Evolutionary conservation across 75 land plant species (phyloP).

Genomic region (Pseudotsuga menziesii): DNA sequence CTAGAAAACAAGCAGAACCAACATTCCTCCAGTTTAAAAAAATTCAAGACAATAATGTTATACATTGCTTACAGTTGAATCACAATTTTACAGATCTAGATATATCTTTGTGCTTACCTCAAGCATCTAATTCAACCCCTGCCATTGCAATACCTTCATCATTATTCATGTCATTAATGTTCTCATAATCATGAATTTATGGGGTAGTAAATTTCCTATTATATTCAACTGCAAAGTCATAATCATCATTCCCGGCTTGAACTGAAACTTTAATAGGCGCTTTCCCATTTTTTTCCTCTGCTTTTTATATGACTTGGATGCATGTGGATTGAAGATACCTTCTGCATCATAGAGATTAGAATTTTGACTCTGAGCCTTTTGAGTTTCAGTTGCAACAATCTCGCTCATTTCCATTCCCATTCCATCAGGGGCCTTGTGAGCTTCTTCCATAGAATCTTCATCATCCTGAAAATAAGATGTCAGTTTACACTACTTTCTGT

Average conservation of each 20-base stretch:
- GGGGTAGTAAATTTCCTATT: constrained; percentile 16
- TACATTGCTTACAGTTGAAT: too few relatives aligned
- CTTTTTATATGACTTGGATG: constrained; percentile 62
- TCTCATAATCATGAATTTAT: constrained; percentile 9
- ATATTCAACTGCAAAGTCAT: constrained; percentile 82
- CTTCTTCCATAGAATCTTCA: constrained; percentile 18
- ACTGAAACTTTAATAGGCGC: background rate
- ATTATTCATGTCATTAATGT: constrained; percentile 2
- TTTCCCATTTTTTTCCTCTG: constrained; percentile 57
- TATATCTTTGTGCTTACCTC: too few relatives aligned
- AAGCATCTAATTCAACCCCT: constrained; percentile 35
- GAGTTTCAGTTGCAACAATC: constrained; percentile 15
- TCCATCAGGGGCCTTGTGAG: constrained; percentile 14
- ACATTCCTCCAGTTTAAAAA: too few relatives aligned
- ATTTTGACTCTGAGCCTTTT: constrained; percentile 38
- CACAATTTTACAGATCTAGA: too few relatives aligned
- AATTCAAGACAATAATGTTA: too few relatives aligned
- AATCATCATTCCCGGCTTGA: constrained; percentile 46
- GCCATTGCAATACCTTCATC: constrained; percentile 27
- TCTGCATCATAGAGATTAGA: constrained; percentile 77
- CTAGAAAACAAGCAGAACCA: too few relatives aligned
- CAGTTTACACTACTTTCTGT: background rate
- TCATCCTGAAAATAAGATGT: constrained; percentile 13
- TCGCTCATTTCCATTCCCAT: constrained; percentile 29
- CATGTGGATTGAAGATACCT: constrained; percentile 79